A percentile compares a stretch with the other conserved stretches of the same genome.
These are phyloP conservation scores for Sporothrix euskadiensis DNA, from an alignment of 2,329 filamentous ascomycete genomes.

Conservation along the genomic window DNA sequence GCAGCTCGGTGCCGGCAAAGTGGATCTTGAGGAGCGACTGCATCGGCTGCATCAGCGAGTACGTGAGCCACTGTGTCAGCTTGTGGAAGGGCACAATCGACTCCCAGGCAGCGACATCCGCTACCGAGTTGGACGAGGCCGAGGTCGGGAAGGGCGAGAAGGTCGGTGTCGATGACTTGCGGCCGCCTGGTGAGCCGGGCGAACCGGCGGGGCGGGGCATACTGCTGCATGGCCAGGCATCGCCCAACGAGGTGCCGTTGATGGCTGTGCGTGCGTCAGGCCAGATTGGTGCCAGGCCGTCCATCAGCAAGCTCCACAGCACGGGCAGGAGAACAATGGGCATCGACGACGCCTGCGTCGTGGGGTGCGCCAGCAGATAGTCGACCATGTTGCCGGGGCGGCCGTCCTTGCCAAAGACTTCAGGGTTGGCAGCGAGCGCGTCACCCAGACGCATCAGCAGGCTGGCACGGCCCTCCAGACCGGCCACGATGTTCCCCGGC, in stretches of 20 bases:
- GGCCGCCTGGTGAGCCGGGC: neutral
- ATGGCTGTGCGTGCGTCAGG: slow-evolving; percentile 81
- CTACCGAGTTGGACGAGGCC: slow-evolving; percentile 37
- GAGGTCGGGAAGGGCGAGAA: slow-evolving; percentile 50
- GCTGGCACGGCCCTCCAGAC: slow-evolving; percentile 79
- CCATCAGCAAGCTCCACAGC: slow-evolving; percentile 88
- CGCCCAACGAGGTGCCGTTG: slow-evolving; percentile 82
- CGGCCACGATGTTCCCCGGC: slow-evolving; percentile 76
- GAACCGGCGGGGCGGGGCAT: slow-evolving; percentile 61
- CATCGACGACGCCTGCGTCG: slow-evolving; percentile 83
- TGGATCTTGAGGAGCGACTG: slow-evolving; percentile 52
- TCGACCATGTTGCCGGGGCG: slow-evolving; percentile 95
- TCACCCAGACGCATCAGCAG: slow-evolving; percentile 73
- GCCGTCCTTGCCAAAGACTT: slow-evolving; percentile 80
- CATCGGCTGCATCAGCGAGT: slow-evolving; percentile 75
- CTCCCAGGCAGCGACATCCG: slow-evolving; percentile 66
- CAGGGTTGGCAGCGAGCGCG: slow-evolving; percentile 71
- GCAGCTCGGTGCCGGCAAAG: slow-evolving; percentile 65
- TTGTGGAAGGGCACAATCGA: slow-evolving; percentile 69
- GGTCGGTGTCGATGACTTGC: slow-evolving; percentile 50
- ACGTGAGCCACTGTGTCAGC: slow-evolving; percentile 90
- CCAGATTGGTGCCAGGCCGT: slow-evolving; percentile 85
- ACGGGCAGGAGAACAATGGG: slow-evolving; percentile 85
- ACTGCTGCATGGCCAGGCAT: slow-evolving; percentile 87
- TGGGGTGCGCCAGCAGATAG: slow-evolving; percentile 87